Conservation (phyloP, 2,329 filamentous ascomycete genomes). For the Fusarium sp. region DNA sequence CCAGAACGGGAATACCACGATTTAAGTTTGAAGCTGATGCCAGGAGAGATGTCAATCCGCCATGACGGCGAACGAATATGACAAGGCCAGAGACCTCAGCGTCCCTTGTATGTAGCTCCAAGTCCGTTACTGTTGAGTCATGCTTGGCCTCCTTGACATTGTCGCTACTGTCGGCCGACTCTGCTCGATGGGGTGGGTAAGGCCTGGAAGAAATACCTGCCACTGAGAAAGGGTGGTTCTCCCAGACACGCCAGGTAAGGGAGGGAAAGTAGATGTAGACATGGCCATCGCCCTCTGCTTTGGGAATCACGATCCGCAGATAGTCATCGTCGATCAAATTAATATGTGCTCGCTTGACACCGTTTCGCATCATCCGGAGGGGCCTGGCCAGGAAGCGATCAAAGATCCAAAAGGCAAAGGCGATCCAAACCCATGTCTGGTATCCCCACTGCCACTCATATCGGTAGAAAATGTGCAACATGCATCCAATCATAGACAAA, state of each 20-base stretch:
- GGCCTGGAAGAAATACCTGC: slow-evolving; percentile 29
- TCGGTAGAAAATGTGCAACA: not conserved
- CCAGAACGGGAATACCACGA: slow-evolving; percentile 41
- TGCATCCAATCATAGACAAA: not conserved
- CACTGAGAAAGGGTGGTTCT: slow-evolving; percentile 49
- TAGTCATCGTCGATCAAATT: slow-evolving; percentile 46
- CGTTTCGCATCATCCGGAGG: not conserved
- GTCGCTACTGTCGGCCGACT: slow-evolving; percentile 7
- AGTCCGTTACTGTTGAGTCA: not conserved
- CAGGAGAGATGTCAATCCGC: slow-evolving; percentile 39
- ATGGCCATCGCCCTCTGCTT: slow-evolving; percentile 41
- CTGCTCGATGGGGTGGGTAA: not conserved
- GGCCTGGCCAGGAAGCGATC: not conserved
- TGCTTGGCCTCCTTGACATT: not conserved
- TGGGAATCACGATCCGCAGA: slow-evolving; percentile 44
- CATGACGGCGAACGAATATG: slow-evolving; percentile 43
- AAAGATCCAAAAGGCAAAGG: not conserved
- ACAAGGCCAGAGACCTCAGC: slow-evolving; percentile 37
- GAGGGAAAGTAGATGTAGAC: slow-evolving; percentile 48
- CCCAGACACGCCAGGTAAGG: slow-evolving; percentile 47
- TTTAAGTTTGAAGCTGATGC: slow-evolving; percentile 11
- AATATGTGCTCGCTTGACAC: slow-evolving; percentile 40
- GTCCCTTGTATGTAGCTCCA: slow-evolving; percentile 18
- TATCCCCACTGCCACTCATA: slow-evolving; percentile 2
- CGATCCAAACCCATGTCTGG: not conserved